These are phyloP conservation scores for Asterophora parasitica DNA, from an alignment of 768 basidiomycete genomes.

Conservation along the genomic window DNA sequence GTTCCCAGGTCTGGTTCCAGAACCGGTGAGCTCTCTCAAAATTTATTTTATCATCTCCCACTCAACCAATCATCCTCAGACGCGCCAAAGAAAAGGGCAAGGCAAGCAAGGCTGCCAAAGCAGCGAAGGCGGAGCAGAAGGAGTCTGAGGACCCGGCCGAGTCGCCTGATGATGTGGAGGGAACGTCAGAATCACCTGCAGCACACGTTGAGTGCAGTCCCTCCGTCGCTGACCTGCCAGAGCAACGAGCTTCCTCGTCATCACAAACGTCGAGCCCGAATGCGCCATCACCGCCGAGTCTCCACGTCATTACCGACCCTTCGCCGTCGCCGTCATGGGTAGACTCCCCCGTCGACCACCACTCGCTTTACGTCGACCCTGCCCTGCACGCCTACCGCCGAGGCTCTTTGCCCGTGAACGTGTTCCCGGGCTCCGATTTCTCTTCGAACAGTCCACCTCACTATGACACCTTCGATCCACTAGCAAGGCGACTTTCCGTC, in stretches of 20 bases:
- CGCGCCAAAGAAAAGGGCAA: slow-evolving; percentile 82
- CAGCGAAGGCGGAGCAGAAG: slow-evolving; percentile 26
- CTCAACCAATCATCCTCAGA: slow-evolving; percentile 29
- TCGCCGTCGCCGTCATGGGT: slow-evolving; percentile 24
- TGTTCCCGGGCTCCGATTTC: slow-evolving; percentile 28
- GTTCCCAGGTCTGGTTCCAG: slow-evolving; percentile 81
- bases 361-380: slow-evolving; percentile 8
- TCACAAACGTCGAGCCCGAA: slow-evolving; percentile 25
- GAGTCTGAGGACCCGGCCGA: slow-evolving; percentile 21
- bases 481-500: slow-evolving; percentile 40
- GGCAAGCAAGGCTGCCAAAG: slow-evolving; percentile 47
- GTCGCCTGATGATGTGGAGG: slow-evolving; percentile 23
- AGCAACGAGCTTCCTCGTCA: slow-evolving; percentile 17
- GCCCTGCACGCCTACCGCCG: slow-evolving; percentile 37
- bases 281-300: slow-evolving; percentile 34
- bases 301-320: slow-evolving; percentile 34
- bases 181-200: slow-evolving; percentile 7
- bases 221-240: slow-evolving; percentile 8
- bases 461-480: slow-evolving; percentile 39
- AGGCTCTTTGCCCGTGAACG: slow-evolving; percentile 51
- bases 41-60: slow-evolving; percentile 6
- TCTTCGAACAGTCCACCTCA: slow-evolving; percentile 30
- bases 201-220: slow-evolving; percentile 11
- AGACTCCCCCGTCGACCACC: slow-evolving; percentile 30
- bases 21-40: slow-evolving; percentile 50